Evolutionary conservation across 768 basidiomycete genomes (phyloP).

Genomic region (Amanita pallidorosea): DNA sequence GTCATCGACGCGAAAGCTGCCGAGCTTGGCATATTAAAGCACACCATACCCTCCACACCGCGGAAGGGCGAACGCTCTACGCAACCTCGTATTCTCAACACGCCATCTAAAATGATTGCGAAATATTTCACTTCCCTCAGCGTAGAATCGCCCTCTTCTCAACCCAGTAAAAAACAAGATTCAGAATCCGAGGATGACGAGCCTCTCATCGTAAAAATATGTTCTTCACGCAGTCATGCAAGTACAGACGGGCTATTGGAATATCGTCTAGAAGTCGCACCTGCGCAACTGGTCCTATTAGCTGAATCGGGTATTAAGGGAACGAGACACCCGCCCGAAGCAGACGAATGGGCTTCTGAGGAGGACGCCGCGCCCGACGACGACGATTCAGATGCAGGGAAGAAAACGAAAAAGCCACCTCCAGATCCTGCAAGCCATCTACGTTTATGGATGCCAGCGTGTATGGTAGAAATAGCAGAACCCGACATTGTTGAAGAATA

Average conservation of each 20-base stretch:
- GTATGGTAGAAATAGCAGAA: slow-evolving; percentile 59
- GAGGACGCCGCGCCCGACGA: slow-evolving; percentile 36
- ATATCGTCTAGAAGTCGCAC: slow-evolving; percentile 72
- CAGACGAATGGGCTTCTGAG: slow-evolving; percentile 37
- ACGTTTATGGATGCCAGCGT: slow-evolving; percentile 77
- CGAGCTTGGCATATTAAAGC: background rate
- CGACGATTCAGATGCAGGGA: slow-evolving; percentile 14
- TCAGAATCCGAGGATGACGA: slow-evolving; percentile 23
- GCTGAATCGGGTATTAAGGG: slow-evolving; percentile 61
- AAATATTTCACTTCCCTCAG: slow-evolving; percentile 42
- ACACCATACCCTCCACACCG: slow-evolving; percentile 25
- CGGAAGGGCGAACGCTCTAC: slow-evolving; percentile 20
- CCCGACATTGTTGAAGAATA: slow-evolving; percentile 55
- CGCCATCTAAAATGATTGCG: slow-evolving; percentile 45
- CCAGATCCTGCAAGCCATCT: slow-evolving; percentile 45
- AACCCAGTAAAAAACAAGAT: slow-evolving; percentile 9
- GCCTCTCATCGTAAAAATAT: slow-evolving; percentile 53
- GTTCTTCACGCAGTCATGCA: slow-evolving; percentile 51
- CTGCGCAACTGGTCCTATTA: slow-evolving; percentile 51
- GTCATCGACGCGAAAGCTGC: slow-evolving; percentile 37
- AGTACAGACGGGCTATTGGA: slow-evolving; percentile 66
- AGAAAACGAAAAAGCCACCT: slow-evolving; percentile 23
- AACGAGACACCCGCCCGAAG: slow-evolving; percentile 34
- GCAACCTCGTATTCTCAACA: slow-evolving; percentile 22
- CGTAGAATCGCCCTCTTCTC: slow-evolving; percentile 13